These are phyloP conservation scores for Cornus controversa DNA, from an alignment of 148 eudicot species.

Conservation along the genomic window DNA sequence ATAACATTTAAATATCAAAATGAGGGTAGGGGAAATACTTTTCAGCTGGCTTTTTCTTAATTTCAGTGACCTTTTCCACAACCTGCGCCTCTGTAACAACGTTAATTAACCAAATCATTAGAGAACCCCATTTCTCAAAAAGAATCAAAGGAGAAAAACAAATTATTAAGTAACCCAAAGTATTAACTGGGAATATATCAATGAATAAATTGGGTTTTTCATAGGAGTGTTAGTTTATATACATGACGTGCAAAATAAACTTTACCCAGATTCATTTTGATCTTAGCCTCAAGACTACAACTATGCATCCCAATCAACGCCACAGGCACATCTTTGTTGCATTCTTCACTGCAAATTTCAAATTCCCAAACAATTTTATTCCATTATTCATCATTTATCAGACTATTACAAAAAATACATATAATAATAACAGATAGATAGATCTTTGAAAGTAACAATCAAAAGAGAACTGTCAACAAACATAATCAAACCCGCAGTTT, in stretches of 20 bases:
- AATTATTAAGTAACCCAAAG: background rate
- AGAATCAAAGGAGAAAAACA: background rate
- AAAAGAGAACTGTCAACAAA: background rate
- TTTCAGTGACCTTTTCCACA: constrained; percentile 47
- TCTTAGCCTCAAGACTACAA: constrained; percentile 73
- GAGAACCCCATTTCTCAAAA: background rate
- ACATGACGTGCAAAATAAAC: too few species aligned
- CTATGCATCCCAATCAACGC: constrained; percentile 79
- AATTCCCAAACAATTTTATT: background rate
- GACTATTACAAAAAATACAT: too few species aligned
- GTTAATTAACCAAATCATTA: background rate
- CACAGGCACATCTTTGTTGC: constrained; percentile 73
- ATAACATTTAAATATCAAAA: background rate
- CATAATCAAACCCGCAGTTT: background rate
- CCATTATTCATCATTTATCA: background rate
- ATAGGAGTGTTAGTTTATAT: too few species aligned
- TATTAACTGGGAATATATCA: background rate
- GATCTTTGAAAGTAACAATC: background rate
- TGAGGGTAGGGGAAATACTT: constrained; percentile 22
- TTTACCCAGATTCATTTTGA: constrained; percentile 67
- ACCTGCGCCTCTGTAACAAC: constrained; percentile 47
- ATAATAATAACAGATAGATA: too few species aligned
- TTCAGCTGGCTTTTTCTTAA: constrained; percentile 45
- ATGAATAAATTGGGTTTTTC: background rate
- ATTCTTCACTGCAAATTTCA: constrained; percentile 53